Percentiles rank a stretch among this genome's conserved stretches.
These are phyloP conservation scores for Annulohypoxylon bovei DNA, from an alignment of 495 filamentous ascomycete species.

Conservation along the genomic window DNA sequence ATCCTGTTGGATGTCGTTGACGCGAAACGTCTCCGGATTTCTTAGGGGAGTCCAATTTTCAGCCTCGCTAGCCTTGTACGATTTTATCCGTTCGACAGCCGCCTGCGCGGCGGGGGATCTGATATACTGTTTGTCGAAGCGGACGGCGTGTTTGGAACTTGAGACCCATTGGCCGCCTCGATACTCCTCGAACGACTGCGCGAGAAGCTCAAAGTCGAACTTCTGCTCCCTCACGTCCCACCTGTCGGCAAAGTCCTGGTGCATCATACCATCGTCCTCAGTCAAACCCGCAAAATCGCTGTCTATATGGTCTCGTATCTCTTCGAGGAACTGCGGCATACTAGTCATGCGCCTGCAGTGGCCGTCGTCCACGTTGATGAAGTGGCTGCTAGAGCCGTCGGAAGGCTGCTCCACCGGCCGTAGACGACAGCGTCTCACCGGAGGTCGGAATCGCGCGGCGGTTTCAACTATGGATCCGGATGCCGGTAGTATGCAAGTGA, in stretches of 20 bases:
- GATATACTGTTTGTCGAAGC: conserved; percentile 22
- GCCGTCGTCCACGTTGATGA: conserved; percentile 31
- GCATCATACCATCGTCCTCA: not conserved
- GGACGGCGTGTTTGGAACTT: conserved; percentile 22
- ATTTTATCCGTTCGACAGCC: not conserved
- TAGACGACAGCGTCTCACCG: conserved; percentile 22
- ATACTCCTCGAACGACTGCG: conserved; percentile 33
- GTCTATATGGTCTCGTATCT: conserved; percentile 15
- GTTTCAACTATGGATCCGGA: conserved; percentile 9
- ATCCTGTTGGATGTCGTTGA: conserved; percentile 33
- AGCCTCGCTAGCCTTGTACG: conserved; percentile 17
- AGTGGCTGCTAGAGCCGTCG: conserved; percentile 27
- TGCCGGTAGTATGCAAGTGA: conserved; percentile 24
- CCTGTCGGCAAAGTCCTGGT: not conserved
- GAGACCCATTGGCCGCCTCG: conserved; percentile 33
- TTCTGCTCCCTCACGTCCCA: conserved; percentile 13
- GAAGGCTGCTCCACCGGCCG: not conserved
- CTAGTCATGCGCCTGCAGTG: conserved; percentile 28
- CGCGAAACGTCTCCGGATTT: conserved; percentile 37
- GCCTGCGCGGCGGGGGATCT: not conserved
- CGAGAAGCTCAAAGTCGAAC: conserved; percentile 23
- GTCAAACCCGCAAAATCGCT: conserved; percentile 14
- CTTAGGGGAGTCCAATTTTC: conserved; percentile 34
- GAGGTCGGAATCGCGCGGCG: conserved; percentile 20
- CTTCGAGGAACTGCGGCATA: conserved; percentile 11